A percentile compares a stretch with the other conserved stretches of the same genome.
Evolutionary conservation across 2,329 filamentous ascomycete genomes (phyloP).

Genomic region (Penicillium verrucosum): DNA sequence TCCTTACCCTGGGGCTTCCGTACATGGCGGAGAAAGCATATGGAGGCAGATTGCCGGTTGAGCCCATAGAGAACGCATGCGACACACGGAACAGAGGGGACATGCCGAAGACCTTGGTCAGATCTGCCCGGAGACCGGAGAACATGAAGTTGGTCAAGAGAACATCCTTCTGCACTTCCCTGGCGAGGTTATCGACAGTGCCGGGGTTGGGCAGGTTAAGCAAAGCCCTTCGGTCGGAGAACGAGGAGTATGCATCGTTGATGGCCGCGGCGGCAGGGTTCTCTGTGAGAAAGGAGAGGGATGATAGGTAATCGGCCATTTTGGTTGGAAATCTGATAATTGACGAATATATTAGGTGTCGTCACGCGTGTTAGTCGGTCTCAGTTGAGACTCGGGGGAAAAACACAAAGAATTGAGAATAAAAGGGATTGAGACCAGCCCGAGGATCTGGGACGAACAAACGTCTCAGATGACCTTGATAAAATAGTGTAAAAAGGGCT

Average conservation of each 20-base stretch:
- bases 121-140: slow-evolving; percentile 88
- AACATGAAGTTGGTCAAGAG: slow-evolving; percentile 97
- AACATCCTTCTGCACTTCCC: slow-evolving; percentile 94
- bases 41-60: slow-evolving; percentile 76
- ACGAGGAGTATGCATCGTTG: slow-evolving; percentile 73
- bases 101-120: slow-evolving; percentile 95
- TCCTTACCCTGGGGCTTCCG: slow-evolving; percentile 79
- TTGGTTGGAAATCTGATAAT: slow-evolving; percentile 21
- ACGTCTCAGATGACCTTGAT: slow-evolving; percentile 19
- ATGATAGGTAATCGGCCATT: slow-evolving; percentile 46
- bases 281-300: slow-evolving; percentile 65
- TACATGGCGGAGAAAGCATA: slow-evolving; percentile 95
- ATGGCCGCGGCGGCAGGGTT: slow-evolving; percentile 70
- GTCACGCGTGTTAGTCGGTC: slow-evolving; percentile 27
- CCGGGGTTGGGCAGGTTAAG: slow-evolving; percentile 90
- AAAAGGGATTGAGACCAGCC: slow-evolving; percentile 30
- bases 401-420: slow-evolving; percentile 21
- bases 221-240: slow-evolving; percentile 80
- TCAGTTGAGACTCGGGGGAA: slow-evolving; percentile 24
- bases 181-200: slow-evolving; percentile 81
- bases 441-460: slow-evolving; percentile 23
- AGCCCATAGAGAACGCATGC: slow-evolving; percentile 91
- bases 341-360: slow-evolving; percentile 18
- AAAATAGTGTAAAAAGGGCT: slow-evolving; percentile 12
- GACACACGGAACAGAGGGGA: slow-evolving; percentile 94